A percentile compares a stretch with the other conserved stretches of the same genome.
phyloP scores from a whole-genome alignment of 192 early-diverging fungal species.

The Backusella tarrabulga region DNA sequence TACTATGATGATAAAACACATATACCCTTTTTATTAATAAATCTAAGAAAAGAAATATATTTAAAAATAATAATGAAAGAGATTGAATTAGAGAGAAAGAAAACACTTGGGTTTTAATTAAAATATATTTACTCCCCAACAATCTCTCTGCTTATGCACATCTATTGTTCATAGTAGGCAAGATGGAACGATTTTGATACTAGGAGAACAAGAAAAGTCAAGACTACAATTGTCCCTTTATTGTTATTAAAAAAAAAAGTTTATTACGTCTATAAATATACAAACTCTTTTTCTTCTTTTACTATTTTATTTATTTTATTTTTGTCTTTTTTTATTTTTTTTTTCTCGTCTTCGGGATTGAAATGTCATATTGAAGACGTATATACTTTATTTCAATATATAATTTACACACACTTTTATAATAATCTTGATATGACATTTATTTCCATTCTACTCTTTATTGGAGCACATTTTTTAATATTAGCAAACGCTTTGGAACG shows the following conservation, averaged over 20 bases:
- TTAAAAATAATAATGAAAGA: neutral
- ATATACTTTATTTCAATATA: neutral
- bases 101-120: constrained; percentile 2
- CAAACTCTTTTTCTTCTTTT: neutral
- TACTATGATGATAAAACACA: neutral
- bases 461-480: neutral
- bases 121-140: neutral
- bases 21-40: neutral
- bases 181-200: neutral
- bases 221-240: neutral
- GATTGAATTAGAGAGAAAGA: neutral
- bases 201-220: constrained; percentile 3
- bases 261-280: neutral
- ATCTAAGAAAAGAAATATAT: neutral
- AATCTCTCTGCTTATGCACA: neutral
- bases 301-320: no score
- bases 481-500: neutral
- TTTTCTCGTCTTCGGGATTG: neutral
- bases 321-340: neutral
- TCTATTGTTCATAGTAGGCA: neutral
- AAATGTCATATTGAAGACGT: neutral
- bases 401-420: neutral
- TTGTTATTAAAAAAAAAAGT: neutral
- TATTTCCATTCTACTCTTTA: neutral
- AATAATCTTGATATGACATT: neutral